Percentiles rank a stretch among this genome's conserved stretches.
These are phyloP conservation scores for Elymus sibiricus DNA, from an alignment of 176 grass and related monocot species.

Conservation along the genomic window DNA sequence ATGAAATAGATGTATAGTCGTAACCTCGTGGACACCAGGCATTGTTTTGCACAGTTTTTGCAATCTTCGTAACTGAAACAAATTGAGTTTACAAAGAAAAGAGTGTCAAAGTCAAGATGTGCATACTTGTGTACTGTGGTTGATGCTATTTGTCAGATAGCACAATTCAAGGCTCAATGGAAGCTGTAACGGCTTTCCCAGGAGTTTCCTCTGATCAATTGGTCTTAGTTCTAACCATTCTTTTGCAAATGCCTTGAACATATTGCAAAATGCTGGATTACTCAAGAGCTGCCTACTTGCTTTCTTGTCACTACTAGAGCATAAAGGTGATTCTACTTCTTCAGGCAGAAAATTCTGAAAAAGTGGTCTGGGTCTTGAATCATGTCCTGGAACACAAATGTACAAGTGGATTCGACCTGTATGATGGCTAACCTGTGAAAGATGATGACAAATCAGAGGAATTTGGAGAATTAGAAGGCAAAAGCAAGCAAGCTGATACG, in stretches of 20 bases:
- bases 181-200: constrained; percentile 88
- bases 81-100: neutral
- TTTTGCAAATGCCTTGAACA: constrained; percentile 67
- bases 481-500: neutral
- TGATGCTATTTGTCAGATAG: constrained; percentile 70
- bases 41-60: neutral
- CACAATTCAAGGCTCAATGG: constrained; percentile 82
- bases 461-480: neutral
- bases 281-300: constrained; percentile 36
- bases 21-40: constrained; percentile 15
- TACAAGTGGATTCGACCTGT: constrained; percentile 92
- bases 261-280: constrained; percentile 66
- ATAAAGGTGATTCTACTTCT: constrained; percentile 65
- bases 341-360: constrained; percentile 90
- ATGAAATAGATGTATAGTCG: neutral
- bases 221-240: constrained; percentile 85
- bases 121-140: constrained; percentile 56
- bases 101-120: constrained; percentile 11
- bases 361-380: constrained; percentile 79
- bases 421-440: constrained; percentile 80
- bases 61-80: neutral
- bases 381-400: constrained; percentile 70
- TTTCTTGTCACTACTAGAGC: constrained; percentile 44
- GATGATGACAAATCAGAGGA: constrained; percentile 10
- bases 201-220: constrained; percentile 72